These are phyloP conservation scores for Coleophoma eucalyptorum DNA, from an alignment of 2,329 filamentous ascomycete genomes.

Conservation along the genomic window DNA sequence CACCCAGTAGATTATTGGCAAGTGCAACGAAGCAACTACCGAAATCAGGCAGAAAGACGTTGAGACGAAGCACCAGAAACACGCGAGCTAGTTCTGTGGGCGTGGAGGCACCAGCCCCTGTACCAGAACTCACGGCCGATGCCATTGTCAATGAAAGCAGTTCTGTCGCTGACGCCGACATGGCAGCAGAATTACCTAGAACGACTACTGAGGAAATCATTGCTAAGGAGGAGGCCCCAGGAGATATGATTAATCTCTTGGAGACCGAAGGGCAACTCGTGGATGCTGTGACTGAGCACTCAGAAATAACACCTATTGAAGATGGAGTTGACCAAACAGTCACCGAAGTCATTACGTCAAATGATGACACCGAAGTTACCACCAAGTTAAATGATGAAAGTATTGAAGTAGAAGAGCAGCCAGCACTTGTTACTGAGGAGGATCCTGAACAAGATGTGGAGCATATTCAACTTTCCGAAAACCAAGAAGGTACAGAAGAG, in stretches of 20 bases:
- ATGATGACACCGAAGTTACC: no score
- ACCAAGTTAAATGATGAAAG: not conserved
- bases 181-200: no score
- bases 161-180: no score
- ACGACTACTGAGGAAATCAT: no score
- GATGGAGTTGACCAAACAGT: not conserved
- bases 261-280: not conserved
- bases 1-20: not conserved
- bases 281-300: not conserved
- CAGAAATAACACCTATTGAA: not conserved
- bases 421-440: not conserved
- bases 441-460: not conserved
- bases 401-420: not conserved
- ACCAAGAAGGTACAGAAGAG: not conserved
- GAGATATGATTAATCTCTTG: not conserved
- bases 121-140: not conserved
- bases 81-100: conserved; percentile 8
- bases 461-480: not conserved
- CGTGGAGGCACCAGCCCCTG: not conserved
- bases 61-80: conserved; percentile 4
- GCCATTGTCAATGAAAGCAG: no score
- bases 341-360: not conserved
- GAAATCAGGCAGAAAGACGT: not conserved
- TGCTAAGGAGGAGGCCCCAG: no score
- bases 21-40: not conserved